Evolutionary conservation across 1,284 basidiomycete species (phyloP), one percentile per base, ranked within the genome.

Genomic region (Fistulina hepatica): DNA sequence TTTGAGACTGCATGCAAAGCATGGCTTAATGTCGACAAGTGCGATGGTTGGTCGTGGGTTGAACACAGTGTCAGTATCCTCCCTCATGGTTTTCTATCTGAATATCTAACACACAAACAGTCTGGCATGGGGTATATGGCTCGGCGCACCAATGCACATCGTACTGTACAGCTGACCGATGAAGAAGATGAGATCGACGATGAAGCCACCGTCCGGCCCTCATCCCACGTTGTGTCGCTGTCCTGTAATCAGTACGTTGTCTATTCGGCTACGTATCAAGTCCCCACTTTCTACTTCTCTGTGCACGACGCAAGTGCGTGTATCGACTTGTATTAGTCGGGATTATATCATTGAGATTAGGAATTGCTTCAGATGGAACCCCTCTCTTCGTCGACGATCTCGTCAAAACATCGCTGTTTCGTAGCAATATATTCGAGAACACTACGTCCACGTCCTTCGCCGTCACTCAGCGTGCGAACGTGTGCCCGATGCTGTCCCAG

Each of bases 261-360:
- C 16, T 78, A 73, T 52, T 85, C 83, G 13, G 59, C 76, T 5
- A 78, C 80, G 1, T 90, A 78, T 52, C 72, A 69, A 49, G 82
- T 86, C 1, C 85, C 85, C 8, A 67, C 75, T 0, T 80, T 90
- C 49, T 89, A 86, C 59, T 88, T 89, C 57, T 69, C 71, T 6
- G 57, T 80, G 12, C 68, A 79, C 46, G 64, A 75, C 50, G 58
- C 66, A 36, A 69, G 85, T 86, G 53, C 51, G 80, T 74, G 23
- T 42, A 22, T 25, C 21, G 28, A 28, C 25, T 13, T 11, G 13
- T 35, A n/a, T 13, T 40, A 21, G 37, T 24, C 15, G 22, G n/a
- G 15, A 26, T 11, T 13, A 27, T 32, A 30, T 25, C 25, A 25
- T 27, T 41, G 39, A 39, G 27, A 47, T 19, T 24, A 44, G 40